Conservation (phyloP, 2,329 filamentous ascomycete species). For the Nakataea oryzae region DNA sequence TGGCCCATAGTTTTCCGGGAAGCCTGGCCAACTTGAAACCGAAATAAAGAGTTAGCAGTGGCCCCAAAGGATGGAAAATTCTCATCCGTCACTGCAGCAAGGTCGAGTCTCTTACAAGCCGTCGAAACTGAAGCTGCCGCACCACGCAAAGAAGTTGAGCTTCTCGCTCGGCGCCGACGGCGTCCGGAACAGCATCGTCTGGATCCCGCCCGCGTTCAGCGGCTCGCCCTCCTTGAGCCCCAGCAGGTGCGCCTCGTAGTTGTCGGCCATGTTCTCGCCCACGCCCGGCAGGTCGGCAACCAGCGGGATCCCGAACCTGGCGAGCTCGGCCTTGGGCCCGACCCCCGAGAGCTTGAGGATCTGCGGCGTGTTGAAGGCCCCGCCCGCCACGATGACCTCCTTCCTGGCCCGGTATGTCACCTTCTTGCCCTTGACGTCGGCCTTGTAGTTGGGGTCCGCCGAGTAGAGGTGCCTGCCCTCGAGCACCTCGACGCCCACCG, state of each 20-base stretch:
- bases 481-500: constrained; percentile 18
- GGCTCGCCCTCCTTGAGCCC: constrained; percentile 22
- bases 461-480: constrained; percentile 24
- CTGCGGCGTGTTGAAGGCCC: constrained; percentile 34
- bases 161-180: constrained; percentile 16
- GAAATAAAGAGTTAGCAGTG: not conserved
- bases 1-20: constrained; percentile 16
- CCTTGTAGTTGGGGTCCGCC: constrained; percentile 22
- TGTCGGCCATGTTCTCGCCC: constrained; percentile 50
- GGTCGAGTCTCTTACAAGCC: constrained; percentile 12
- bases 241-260: constrained; percentile 32
- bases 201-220: constrained; percentile 14
- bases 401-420: constrained; percentile 19
- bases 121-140: constrained; percentile 18
- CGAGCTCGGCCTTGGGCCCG: constrained; percentile 29
- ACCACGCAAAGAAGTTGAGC: constrained; percentile 20
- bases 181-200: constrained; percentile 15
- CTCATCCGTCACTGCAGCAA: not conserved
- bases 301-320: constrained; percentile 8
- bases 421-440: constrained; percentile 6
- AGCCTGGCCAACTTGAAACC: constrained; percentile 21
- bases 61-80: not conserved
- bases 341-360: constrained; percentile 35
- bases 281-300: constrained; percentile 45
- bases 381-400: constrained; percentile 37